A percentile compares a stretch with the other conserved stretches of the same genome.
phyloP scores from a whole-genome alignment of 306 rosid genomes.

The Myrica gale region DNA sequence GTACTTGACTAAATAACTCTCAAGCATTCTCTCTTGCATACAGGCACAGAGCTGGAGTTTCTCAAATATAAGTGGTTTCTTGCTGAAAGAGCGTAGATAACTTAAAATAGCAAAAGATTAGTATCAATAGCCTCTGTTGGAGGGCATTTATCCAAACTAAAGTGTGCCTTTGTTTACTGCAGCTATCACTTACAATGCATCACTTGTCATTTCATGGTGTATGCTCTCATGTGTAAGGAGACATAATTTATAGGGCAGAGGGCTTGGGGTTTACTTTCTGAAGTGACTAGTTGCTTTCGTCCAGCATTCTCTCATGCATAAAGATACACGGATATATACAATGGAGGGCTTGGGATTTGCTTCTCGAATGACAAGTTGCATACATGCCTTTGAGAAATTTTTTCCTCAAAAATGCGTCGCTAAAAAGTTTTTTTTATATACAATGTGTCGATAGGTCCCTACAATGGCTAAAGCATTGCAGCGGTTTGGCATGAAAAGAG shows the following conservation, averaged over 20 bases:
- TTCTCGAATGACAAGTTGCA: neutral
- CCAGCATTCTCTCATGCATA: neutral
- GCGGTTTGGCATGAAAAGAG: slow-evolving; percentile 85
- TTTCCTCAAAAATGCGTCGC: slow-evolving; percentile 9
- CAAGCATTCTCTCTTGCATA: neutral
- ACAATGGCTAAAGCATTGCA: slow-evolving; percentile 88
- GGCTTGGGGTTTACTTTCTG: too few relatives aligned
- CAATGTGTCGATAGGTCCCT: slow-evolving; percentile 47
- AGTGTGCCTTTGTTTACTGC: too few relatives aligned
- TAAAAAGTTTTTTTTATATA: slow-evolving; percentile 19
- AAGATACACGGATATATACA: neutral
- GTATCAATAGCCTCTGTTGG: neutral
- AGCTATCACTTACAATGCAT: too few relatives aligned
- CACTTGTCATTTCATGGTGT: too few relatives aligned
- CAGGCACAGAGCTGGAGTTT: neutral
- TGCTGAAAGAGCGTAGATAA: neutral
- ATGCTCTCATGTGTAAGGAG: too few relatives aligned
- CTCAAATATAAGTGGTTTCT: neutral
- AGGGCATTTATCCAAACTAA: too few relatives aligned
- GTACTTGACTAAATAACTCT: neutral
- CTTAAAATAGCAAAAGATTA: neutral
- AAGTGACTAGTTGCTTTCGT: too few relatives aligned
- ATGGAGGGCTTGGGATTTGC: slow-evolving; percentile 11
- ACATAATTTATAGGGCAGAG: too few relatives aligned
- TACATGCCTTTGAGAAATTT: slow-evolving; percentile 11